A percentile compares a stretch with the other conserved stretches of the same genome.
Evolutionary conservation across 2,329 filamentous ascomycete genomes (phyloP).

Genomic region (Ramichloridium luteum): DNA sequence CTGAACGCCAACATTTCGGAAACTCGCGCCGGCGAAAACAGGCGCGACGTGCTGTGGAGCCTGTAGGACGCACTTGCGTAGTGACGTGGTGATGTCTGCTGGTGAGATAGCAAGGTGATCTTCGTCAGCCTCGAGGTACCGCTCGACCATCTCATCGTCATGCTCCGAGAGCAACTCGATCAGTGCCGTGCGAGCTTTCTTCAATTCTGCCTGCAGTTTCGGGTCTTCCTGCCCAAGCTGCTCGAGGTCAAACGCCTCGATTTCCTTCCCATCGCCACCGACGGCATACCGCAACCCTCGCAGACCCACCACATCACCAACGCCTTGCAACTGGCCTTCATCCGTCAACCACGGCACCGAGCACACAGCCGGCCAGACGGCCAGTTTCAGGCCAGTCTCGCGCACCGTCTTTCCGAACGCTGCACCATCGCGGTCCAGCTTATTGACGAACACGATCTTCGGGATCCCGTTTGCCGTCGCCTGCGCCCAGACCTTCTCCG

Average conservation of each 20-base stretch:
- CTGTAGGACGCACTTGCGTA: slow-evolving; percentile 58
- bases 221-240: slow-evolving; percentile 40
- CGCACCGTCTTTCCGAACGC: slow-evolving; percentile 73
- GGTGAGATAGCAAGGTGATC: slow-evolving; percentile 57
- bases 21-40: slow-evolving; percentile 82
- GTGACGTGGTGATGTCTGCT: slow-evolving; percentile 55
- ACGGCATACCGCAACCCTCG: slow-evolving; percentile 62
- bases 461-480: slow-evolving; percentile 79
- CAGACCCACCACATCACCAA: slow-evolving; percentile 71
- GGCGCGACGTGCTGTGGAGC: slow-evolving; percentile 66
- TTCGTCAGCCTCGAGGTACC: slow-evolving; percentile 66
- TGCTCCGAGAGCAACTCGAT: slow-evolving; percentile 78
- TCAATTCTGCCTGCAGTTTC: slow-evolving; percentile 52
- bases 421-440: slow-evolving; percentile 71
- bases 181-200: slow-evolving; percentile 61
- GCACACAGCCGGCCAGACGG: slow-evolving; percentile 79
- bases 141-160: slow-evolving; percentile 75
- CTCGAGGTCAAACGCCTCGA: slow-evolving; percentile 39
- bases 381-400: slow-evolving; percentile 68
- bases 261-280: slow-evolving; percentile 50
- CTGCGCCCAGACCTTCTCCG: slow-evolving; percentile 89
- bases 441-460: slow-evolving; percentile 70
- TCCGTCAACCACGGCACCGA: slow-evolving; percentile 85
- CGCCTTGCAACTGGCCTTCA: slow-evolving; percentile 64
- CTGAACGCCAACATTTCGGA: slow-evolving; percentile 88